Conservation (phyloP, 352 stramenopile genomes). For the Phytophthora melonis region DNA sequence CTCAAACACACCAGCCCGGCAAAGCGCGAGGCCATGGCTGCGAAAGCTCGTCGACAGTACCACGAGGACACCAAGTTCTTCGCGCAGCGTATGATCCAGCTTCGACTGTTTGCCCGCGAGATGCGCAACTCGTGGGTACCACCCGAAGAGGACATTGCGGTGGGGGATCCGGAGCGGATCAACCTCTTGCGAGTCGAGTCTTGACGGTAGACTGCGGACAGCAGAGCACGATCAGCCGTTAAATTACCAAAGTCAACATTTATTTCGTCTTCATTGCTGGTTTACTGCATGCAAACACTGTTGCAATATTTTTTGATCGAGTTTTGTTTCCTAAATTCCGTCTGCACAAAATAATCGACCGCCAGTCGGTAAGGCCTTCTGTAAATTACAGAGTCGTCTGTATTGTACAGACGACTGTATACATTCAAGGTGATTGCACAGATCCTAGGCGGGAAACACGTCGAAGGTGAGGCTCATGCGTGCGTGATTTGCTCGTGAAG, state of each 20-base stretch:
- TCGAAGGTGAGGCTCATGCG: too few species aligned
- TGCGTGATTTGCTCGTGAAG: too few species aligned
- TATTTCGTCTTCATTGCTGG: neutral
- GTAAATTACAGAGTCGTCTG: too few species aligned
- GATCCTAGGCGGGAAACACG: too few species aligned
- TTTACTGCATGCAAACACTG: too few species aligned
- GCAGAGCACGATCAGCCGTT: neutral
- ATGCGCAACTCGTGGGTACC: constrained; percentile 33
- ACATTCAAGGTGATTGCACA: too few species aligned
- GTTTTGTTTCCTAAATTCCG: too few species aligned
- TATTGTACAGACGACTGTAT: too few species aligned
- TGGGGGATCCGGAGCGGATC: constrained; percentile 36
- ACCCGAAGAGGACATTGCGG: constrained; percentile 36
- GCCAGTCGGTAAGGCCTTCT: too few species aligned
- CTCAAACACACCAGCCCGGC: constrained; percentile 30
- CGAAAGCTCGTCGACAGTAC: constrained; percentile 45
- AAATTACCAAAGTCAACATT: too few species aligned
- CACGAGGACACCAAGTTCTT: constrained; percentile 65
- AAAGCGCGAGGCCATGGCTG: constrained; percentile 39
- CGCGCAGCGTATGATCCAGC: constrained; percentile 45
- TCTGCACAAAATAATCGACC: too few species aligned
- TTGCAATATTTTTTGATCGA: neutral
- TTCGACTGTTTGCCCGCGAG: constrained; percentile 38
- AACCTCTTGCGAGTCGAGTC: constrained; percentile 20
- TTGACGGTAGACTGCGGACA: constrained; percentile 6